A percentile compares a stretch with the other conserved stretches of the same genome.
Evolutionary conservation across 2,329 filamentous ascomycete species (phyloP).

Genomic region (Phoma sp.): DNA sequence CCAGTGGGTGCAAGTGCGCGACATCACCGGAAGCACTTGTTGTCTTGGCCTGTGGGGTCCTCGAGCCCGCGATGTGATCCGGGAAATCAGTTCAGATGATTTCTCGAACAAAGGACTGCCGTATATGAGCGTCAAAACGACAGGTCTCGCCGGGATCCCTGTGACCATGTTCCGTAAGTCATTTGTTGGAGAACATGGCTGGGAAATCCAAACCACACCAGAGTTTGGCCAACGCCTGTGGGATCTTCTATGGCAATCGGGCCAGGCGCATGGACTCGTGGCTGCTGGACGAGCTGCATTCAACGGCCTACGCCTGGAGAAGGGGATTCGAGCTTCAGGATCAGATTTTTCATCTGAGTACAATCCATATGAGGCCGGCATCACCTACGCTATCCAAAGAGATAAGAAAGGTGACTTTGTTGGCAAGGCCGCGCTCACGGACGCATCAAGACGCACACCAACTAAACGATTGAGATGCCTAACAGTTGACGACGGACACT

Average conservation of each 20-base stretch:
- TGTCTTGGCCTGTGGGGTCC: slow-evolving; percentile 71
- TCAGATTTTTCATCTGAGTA: slow-evolving; percentile 68
- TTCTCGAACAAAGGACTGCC: slow-evolving; percentile 57
- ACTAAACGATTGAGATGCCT: slow-evolving; percentile 57
- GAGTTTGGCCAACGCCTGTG: slow-evolving; percentile 66
- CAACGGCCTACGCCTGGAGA: slow-evolving; percentile 66
- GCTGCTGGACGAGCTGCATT: slow-evolving; percentile 67
- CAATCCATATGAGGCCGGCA: slow-evolving; percentile 66
- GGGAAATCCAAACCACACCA: slow-evolving; percentile 68
- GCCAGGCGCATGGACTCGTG: slow-evolving; percentile 62
- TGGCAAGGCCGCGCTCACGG: slow-evolving; percentile 59
- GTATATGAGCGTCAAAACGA: slow-evolving; percentile 60
- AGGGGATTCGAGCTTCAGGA: slow-evolving; percentile 65
- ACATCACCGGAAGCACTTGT: slow-evolving; percentile 67
- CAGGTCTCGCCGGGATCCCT: slow-evolving; percentile 62
- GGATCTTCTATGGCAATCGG: slow-evolving; percentile 65
- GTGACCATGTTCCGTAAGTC: slow-evolving; percentile 65
- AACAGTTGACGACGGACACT: slow-evolving; percentile 63
- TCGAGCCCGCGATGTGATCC: slow-evolving; percentile 60
- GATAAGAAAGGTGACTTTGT: slow-evolving; percentile 59
- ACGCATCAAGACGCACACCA: slow-evolving; percentile 48
- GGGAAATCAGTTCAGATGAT: slow-evolving; percentile 55
- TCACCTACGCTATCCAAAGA: slow-evolving; percentile 59
- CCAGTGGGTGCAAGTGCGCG: slow-evolving; percentile 61
- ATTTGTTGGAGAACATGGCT: slow-evolving; percentile 68